These are phyloP conservation scores for Choanephora cucurbitarum DNA, from an alignment of 371 early-diverging fungal species.

Conservation along the genomic window DNA sequence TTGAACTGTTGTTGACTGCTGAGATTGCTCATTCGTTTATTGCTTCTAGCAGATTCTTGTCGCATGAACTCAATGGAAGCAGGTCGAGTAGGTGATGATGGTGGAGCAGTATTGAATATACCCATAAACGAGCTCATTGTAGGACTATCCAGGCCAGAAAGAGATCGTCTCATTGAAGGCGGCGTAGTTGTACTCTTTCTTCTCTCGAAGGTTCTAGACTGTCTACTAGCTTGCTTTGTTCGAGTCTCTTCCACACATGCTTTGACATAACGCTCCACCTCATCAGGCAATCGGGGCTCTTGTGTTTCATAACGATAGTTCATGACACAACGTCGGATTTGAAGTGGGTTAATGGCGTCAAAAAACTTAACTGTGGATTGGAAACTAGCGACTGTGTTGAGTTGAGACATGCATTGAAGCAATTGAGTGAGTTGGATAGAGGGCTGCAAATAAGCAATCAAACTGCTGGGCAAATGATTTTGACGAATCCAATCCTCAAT, in stretches of 20 bases:
- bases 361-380: constrained; percentile 69
- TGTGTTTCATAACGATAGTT: constrained; percentile 86
- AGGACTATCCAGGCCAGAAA: constrained; percentile 35
- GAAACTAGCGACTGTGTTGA: constrained; percentile 65
- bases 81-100: constrained; percentile 16
- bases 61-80: constrained; percentile 2
- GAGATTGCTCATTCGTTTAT: neutral
- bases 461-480: constrained; percentile 48
- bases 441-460: constrained; percentile 59
- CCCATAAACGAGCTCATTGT: constrained; percentile 35
- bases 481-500: constrained; percentile 84
- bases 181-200: constrained; percentile 25
- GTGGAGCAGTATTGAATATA: constrained; percentile 17
- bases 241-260: constrained; percentile 65
- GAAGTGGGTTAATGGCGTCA: constrained; percentile 65
- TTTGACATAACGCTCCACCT: constrained; percentile 68
- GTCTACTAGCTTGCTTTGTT: constrained; percentile 43
- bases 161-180: constrained; percentile 27
- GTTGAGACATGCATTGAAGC: constrained; percentile 75
- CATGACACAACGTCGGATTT: constrained; percentile 70
- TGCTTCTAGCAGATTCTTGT: neutral
- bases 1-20: neutral
- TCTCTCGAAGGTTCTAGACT: constrained; percentile 42
- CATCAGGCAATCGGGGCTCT: constrained; percentile 68
- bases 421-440: constrained; percentile 80